phyloP scores from a whole-genome alignment of 805 yeast genomes.

The Wickerhamomyces sydowiorum region DNA sequence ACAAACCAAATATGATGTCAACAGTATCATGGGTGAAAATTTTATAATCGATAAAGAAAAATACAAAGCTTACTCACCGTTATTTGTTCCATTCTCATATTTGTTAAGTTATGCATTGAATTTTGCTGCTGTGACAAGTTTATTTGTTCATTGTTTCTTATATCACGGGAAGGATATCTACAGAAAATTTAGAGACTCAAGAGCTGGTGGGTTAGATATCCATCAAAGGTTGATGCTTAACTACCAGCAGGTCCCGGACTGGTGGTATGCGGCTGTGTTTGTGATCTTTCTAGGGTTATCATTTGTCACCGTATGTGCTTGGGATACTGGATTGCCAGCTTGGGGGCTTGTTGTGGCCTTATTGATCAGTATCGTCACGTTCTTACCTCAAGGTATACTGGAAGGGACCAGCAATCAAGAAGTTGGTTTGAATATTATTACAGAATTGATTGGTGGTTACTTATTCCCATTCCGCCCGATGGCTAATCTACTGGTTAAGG shows the following conservation, averaged over 20 bases:
- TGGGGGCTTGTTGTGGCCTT: slow-evolving; percentile 58
- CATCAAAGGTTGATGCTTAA: slow-evolving; percentile 47
- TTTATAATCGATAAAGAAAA: slow-evolving; percentile 36
- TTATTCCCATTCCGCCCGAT: slow-evolving; percentile 49
- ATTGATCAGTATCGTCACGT: slow-evolving; percentile 43
- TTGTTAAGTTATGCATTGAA: slow-evolving; percentile 49
- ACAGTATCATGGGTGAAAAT: slow-evolving; percentile 37
- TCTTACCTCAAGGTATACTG: slow-evolving; percentile 52
- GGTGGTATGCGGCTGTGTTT: slow-evolving; percentile 28
- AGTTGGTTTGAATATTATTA: slow-evolving; percentile 53
- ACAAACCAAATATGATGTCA: slow-evolving; percentile 40
- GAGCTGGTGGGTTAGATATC: slow-evolving; percentile 38
- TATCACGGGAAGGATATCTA: slow-evolving; percentile 54
- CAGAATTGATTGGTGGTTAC: slow-evolving; percentile 56
- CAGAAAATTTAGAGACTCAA: slow-evolving; percentile 30
- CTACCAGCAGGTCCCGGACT: slow-evolving; percentile 68
- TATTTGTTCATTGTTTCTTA: slow-evolving; percentile 49
- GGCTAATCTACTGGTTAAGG: slow-evolving; percentile 50
- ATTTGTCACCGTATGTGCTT: slow-evolving; percentile 27
- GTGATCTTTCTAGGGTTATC: slow-evolving; percentile 23
- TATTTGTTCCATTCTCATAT: slow-evolving; percentile 53
- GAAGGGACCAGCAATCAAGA: slow-evolving; percentile 51
- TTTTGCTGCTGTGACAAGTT: slow-evolving; percentile 60
- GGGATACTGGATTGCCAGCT: slow-evolving; percentile 52
- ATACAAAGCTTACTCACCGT: slow-evolving; percentile 50